These are phyloP conservation scores for Panicum virgatum DNA, from an alignment of 202 grass and related monocot species.

Conservation along the genomic window DNA sequence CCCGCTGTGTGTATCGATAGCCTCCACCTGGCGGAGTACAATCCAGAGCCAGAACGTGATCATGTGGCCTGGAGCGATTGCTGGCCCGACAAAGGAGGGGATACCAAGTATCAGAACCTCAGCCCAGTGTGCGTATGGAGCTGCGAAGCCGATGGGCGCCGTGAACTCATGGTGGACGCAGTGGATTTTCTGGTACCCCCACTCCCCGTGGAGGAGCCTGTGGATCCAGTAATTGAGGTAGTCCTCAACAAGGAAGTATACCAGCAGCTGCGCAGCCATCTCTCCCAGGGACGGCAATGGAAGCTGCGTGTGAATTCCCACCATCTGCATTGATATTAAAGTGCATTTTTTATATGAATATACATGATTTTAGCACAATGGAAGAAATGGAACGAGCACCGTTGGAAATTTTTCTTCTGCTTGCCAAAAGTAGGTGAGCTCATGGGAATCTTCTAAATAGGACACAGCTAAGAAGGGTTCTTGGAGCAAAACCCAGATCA, in stretches of 20 bases:
- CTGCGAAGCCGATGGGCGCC: slow-evolving; percentile 85
- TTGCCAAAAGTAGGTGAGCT: not conserved
- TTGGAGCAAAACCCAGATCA: slow-evolving; percentile 31
- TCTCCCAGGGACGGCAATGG: slow-evolving; percentile 76
- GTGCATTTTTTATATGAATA: not conserved
- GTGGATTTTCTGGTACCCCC: slow-evolving; percentile 96
- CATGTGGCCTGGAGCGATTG: slow-evolving; percentile 82
- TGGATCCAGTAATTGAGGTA: slow-evolving; percentile 97
- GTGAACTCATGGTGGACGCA: slow-evolving; percentile 89
- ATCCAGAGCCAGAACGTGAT: slow-evolving; percentile 98
- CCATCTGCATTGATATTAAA: slow-evolving; percentile 54
- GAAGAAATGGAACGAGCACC: not conserved
- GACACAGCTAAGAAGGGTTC: slow-evolving; percentile 20
- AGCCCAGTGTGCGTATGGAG: slow-evolving; percentile 89
- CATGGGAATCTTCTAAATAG: not conserved
- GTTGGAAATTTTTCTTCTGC: not conserved
- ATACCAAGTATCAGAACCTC: slow-evolving; percentile 91
- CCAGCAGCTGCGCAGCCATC: slow-evolving; percentile 65
- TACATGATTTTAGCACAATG: not conserved
- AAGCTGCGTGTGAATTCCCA: slow-evolving; percentile 75
- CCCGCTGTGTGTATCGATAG: slow-evolving; percentile 91
- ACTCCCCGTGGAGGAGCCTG: slow-evolving; percentile 73
- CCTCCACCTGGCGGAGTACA: slow-evolving; percentile 81
- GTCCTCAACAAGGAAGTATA: slow-evolving; percentile 95
- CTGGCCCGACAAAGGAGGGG: slow-evolving; percentile 73